Conservation (phyloP, 2,329 filamentous ascomycete species). For the Basipetospora sp. region DNA sequence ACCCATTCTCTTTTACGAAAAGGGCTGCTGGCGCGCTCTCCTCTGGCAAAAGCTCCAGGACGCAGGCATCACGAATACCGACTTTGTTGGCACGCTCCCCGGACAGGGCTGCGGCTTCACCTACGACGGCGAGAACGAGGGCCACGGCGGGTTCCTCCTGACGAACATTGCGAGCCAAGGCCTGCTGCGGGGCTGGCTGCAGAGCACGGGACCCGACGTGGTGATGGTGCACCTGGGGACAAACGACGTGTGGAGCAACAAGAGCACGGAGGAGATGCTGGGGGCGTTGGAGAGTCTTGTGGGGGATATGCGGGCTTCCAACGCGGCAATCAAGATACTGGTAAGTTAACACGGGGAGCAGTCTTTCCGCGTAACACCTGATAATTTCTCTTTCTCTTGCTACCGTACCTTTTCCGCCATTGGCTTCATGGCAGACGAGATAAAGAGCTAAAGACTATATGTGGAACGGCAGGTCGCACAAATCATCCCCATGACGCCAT, state of each 20-base stretch:
- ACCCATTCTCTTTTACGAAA: too few relatives aligned
- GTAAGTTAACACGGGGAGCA: too few relatives aligned
- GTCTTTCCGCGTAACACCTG: background rate
- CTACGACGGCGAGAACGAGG: constrained; percentile 24
- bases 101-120: constrained; percentile 21
- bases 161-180: constrained; percentile 26
- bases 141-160: constrained; percentile 28
- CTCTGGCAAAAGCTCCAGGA: constrained; percentile 25
- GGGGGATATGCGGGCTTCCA: constrained; percentile 5
- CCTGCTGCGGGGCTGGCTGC: constrained; percentile 25
- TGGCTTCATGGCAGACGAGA: too few relatives aligned
- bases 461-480: constrained; percentile 12
- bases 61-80: constrained; percentile 20
- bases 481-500: constrained; percentile 19
- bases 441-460: background rate
- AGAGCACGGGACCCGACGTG: constrained; percentile 23
- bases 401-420: background rate
- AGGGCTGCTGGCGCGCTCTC: constrained; percentile 25
- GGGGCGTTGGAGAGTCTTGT: constrained; percentile 2
- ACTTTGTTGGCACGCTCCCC: constrained; percentile 28
- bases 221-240: constrained; percentile 32
- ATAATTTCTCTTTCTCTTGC: background rate
- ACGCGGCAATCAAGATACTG: constrained; percentile 3
- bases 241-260: constrained; percentile 22
- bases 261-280: background rate